Conservation (phyloP, 2,329 filamentous ascomycete species). For the Pseudogymnoascus sp. region DNA sequence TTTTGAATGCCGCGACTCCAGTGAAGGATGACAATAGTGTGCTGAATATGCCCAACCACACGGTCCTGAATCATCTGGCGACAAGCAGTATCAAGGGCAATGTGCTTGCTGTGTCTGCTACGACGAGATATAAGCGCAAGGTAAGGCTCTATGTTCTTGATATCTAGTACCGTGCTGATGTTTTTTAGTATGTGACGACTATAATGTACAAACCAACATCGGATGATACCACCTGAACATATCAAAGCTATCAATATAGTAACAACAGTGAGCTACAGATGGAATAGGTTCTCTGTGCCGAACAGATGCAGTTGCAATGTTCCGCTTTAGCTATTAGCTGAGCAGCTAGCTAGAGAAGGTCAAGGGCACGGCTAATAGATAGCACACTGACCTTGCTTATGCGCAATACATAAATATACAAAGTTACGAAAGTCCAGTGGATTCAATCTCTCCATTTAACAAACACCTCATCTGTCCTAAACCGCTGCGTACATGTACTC, state of each 20-base stretch:
- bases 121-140: conserved; percentile 96
- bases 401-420: background rate
- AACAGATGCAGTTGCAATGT: background rate
- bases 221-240: conserved; percentile 33
- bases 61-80: conserved; percentile 89
- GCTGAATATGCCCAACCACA: conserved; percentile 93
- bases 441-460: conserved; percentile 63
- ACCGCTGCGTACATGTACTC: conserved; percentile 76
- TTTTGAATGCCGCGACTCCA: conserved; percentile 80
- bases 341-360: background rate
- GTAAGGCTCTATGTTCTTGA: conserved; percentile 36
- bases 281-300: background rate
- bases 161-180: background rate
- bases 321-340: background rate
- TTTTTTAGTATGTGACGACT: conserved; percentile 78
- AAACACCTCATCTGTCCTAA: conserved; percentile 73
- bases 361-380: background rate
- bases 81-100: conserved; percentile 98
- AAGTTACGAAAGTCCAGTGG: background rate
- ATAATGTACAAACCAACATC: conserved; percentile 85
- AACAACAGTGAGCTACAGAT: background rate
- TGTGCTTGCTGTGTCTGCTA: conserved; percentile 88
- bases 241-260: background rate
- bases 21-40: conserved; percentile 99
- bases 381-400: background rate